Percentiles rank a stretch among this genome's conserved stretches.
Conservation (phyloP, 2,329 filamentous ascomycete species). For the Colletotrichum coccodes region DNA sequence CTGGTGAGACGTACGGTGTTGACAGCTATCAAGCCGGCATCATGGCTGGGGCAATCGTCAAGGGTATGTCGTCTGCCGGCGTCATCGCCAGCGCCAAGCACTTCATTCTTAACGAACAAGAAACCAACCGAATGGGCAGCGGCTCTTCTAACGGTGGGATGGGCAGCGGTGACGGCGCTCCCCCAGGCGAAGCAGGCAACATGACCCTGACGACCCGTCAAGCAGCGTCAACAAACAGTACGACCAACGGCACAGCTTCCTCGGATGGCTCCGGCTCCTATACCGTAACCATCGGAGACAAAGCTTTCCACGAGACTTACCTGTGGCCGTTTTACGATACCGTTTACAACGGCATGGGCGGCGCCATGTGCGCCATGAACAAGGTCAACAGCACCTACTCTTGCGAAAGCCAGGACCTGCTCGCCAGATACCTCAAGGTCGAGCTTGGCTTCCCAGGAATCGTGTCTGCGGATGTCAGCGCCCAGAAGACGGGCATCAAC, state of each 20-base stretch:
- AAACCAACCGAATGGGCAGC: conserved; percentile 51
- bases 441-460: conserved; percentile 40
- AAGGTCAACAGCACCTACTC: conserved; percentile 36
- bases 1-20: conserved; percentile 37
- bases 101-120: conserved; percentile 71
- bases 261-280: conserved; percentile 49
- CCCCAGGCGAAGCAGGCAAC: neutral
- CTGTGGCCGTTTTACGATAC: conserved; percentile 37
- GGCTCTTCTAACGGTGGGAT: conserved; percentile 50
- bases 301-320: conserved; percentile 39
- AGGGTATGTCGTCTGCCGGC: conserved; percentile 4
- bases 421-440: conserved; percentile 38
- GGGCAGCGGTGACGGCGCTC: conserved; percentile 53
- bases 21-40: conserved; percentile 36
- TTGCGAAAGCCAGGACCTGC: conserved; percentile 38
- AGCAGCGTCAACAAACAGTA: conserved; percentile 75
- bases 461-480: conserved; percentile 34
- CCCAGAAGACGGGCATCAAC: conserved; percentile 36
- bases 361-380: conserved; percentile 40
- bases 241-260: conserved; percentile 58
- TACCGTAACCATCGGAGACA: conserved; percentile 42
- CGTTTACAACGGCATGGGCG: conserved; percentile 34
- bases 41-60: conserved; percentile 8
- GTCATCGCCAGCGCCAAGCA: conserved; percentile 56
- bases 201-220: conserved; percentile 56